Evolutionary conservation across 2,329 filamentous ascomycete species (phyloP), one percentile per base, ranked within the genome.

Genomic region (Akanthomyces lecanii): DNA sequence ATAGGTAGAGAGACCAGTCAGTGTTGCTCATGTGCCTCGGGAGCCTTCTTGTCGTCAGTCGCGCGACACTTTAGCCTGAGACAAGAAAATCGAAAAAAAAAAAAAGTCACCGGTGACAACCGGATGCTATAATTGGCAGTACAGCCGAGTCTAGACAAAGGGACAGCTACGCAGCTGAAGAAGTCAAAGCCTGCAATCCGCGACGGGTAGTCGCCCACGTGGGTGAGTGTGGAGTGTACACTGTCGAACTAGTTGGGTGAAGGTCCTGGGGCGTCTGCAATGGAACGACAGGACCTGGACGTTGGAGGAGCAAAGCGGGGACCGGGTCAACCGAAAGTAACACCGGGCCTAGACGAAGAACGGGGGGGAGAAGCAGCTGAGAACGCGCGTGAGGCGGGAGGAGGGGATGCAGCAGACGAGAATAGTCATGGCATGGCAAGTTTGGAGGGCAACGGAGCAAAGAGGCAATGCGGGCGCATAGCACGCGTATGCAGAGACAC

Each of bases 141-240:
- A 5, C 47, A 23, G 25, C 58, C 58, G 58, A 61, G 48, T 36
- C 58, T 51, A 44, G 36, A 11, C 33, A 40, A n/a, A n/a, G 25
- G 44, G 21, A 18, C 44, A 58, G 47, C 45, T 8, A 53, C 36
- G 25, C 36, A 53, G 40, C 48, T 53, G 38, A 60, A 53, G 48
- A 30, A 40, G 1, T n/a, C n/a, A n/a, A 59, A 61, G 50, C 58
- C 48, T 47, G 58, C 48, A 61, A 61, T 53, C 50, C 50, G 59
- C 40, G 59, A 48, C 42, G 40, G 59, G 40, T 48, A 61, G 21
- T 4, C 59, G 10, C 59, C 59, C 59, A 61, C 59, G 59, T 61
- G 59, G 44, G 52, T 54, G 59, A 28, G 14, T 30, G 50, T 44
- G 48, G 58, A 53, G 48, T 45, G 47, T 16, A 3, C n/a, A 33